Evolutionary conservation across 306 rosid species (phyloP), one percentile per base, ranked within the genome.

Genomic region (Trifolium repens): DNA sequence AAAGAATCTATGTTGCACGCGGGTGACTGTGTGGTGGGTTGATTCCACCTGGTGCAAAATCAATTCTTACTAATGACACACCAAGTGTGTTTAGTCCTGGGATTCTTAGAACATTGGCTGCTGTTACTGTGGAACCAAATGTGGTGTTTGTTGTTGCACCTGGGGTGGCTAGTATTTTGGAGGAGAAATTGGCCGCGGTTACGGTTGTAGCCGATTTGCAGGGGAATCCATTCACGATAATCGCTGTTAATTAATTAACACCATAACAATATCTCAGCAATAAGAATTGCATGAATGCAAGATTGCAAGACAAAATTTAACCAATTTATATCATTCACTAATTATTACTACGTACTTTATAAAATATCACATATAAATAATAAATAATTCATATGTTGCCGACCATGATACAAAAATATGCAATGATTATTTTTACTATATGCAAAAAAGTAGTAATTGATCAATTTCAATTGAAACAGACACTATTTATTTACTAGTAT

Each of bases 21-120:
- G 94, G 96, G 85, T 94, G 98, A 0, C 94, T 88, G 96, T 94
- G 98, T 1, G 97, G 96, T 6, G 98, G 97, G 85, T 94, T 94
- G 2, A 87, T 77, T 44, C 98, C 98, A 12, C 96, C 91, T 0
- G 94, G 88, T 15, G 94, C 96, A 58, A 87, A 94, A 89, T 94
- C 98, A 47, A 94, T 80, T 10, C 97, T 82, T 4, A 97, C 53
- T 30, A 94, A 10, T 4, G 98, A 94, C 26, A 91, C 87, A 12
- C 96, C 97, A 1, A 94, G 90, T 0, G 97, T 94, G 90, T 94
- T 94, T 1, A 91, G 89, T 77, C 98, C 98, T 50, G 97, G 93
- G 57, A 91, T 76, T 79, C 74, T 83, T 62, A 82, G 49, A 19
- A 91, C 97, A 26, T 88, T 90, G 74, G 94, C 98, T 74, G 37